Conservation (phyloP, 2,329 filamentous ascomycete species). For the Botrytis fragariae region DNA sequence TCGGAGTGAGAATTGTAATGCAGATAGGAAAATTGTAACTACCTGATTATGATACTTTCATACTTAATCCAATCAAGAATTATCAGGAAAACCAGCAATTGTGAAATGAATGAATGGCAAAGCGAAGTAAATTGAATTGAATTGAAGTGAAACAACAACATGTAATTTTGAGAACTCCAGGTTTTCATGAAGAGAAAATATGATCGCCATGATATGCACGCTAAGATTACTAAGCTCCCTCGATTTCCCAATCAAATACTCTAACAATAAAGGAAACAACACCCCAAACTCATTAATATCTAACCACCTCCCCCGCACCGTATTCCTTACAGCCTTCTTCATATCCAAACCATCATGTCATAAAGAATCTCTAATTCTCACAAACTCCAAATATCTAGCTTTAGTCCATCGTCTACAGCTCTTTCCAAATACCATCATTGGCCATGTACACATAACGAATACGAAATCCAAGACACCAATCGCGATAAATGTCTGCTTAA, state of each 20-base stretch:
- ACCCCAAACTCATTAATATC: neutral
- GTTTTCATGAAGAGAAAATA: neutral
- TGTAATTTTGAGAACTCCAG: neutral
- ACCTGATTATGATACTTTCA: neutral
- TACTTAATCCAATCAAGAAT: neutral
- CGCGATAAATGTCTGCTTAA: slow-evolving; percentile 50
- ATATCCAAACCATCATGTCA: slow-evolving; percentile 16
- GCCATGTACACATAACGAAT: slow-evolving; percentile 50
- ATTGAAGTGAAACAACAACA: neutral
- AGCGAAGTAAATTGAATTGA: neutral
- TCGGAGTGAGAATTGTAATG: neutral
- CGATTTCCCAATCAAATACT: neutral
- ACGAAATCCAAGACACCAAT: slow-evolving; percentile 51
- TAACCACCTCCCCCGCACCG: neutral
- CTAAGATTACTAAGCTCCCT: neutral
- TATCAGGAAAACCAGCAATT: too few relatives aligned
- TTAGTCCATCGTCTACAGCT: slow-evolving; percentile 48
- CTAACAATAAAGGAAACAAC: neutral
- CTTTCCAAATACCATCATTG: slow-evolving; percentile 56
- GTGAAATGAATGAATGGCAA: neutral
- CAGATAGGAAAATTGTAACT: neutral
- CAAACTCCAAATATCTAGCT: slow-evolving; percentile 46
- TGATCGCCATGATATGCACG: neutral
- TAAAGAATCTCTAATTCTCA: slow-evolving; percentile 46
- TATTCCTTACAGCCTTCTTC: neutral